Conservation (phyloP, 305 asterid species). For the Galium porrigens region DNA sequence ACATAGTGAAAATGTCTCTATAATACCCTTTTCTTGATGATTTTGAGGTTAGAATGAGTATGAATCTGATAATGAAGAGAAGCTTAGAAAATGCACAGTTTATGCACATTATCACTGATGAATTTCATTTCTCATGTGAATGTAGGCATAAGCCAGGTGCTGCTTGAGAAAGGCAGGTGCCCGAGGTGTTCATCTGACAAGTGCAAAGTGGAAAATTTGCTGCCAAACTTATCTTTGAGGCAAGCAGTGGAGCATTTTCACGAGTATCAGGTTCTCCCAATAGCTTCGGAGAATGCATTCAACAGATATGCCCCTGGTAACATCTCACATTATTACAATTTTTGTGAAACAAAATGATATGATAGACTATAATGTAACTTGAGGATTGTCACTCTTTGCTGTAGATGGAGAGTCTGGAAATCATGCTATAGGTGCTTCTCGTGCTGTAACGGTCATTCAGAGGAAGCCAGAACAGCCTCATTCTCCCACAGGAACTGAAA, state of each 20-base stretch:
- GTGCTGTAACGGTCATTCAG: conserved; percentile 35
- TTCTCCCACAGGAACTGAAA: conserved; percentile 59
- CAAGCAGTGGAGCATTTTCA: conserved; percentile 57
- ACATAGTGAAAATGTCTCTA: conserved; percentile 10
- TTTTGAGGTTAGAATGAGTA: not conserved
- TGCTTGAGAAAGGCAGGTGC: conserved; percentile 49
- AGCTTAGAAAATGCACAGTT: not conserved
- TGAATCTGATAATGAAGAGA: conserved; percentile 1
- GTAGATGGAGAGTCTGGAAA: conserved; percentile 91
- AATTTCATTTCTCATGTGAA: not conserved
- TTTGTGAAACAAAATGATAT: not conserved
- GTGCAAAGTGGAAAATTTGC: conserved; percentile 45
- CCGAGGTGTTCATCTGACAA: conserved; percentile 63
- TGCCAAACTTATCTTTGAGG: conserved; percentile 68
- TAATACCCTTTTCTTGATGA: not conserved
- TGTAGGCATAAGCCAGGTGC: conserved; percentile 59
- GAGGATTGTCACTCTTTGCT: conserved; percentile 7
- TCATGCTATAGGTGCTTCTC: conserved; percentile 38
- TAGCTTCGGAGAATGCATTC: conserved; percentile 35
- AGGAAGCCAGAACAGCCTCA: conserved; percentile 44
- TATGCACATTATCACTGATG: conserved; percentile 2
- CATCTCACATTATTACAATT: conserved; percentile 4
- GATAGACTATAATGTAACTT: not conserved
- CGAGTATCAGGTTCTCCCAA: conserved; percentile 40
- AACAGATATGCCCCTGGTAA: conserved; percentile 60